phyloP scores from a whole-genome alignment of 768 basidiomycete species.

The Terana coerulea region DNA sequence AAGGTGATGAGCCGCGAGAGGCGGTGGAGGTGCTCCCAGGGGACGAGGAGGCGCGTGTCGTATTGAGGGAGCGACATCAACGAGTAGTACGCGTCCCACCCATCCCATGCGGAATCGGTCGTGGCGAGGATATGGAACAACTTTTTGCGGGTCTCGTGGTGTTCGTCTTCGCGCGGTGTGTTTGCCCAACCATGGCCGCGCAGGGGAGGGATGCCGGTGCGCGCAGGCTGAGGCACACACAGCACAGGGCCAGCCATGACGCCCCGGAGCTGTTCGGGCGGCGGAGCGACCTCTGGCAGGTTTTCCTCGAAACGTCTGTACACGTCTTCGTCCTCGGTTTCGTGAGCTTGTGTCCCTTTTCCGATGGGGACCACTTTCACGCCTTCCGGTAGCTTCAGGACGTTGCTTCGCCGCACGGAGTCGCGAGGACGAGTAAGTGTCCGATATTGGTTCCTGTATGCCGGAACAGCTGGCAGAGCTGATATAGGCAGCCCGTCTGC shows the following conservation, averaged over 20 bases:
- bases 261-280: neutral
- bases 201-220: neutral
- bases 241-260: neutral
- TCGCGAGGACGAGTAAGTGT: no score
- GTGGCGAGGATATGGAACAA: slow-evolving; percentile 21
- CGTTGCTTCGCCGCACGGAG: no score
- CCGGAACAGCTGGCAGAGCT: no score
- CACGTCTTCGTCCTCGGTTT: neutral
- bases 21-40: slow-evolving; percentile 50
- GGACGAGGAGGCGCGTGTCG: slow-evolving; percentile 16
- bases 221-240: neutral
- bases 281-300: neutral
- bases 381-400: neutral
- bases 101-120: slow-evolving; percentile 29
- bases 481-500: no score
- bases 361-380: neutral
- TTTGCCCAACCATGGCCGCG: neutral
- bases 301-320: neutral
- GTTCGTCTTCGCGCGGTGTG: neutral
- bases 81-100: slow-evolving; percentile 42
- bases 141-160: neutral
- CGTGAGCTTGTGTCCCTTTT: neutral
- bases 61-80: slow-evolving; percentile 22
- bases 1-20: slow-evolving; percentile 56
- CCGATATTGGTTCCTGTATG: no score